Evolutionary conservation across 2,329 filamentous ascomycete genomes (phyloP), one percentile per base, ranked within the genome.

Genomic region (Thielaviopsis populi): DNA sequence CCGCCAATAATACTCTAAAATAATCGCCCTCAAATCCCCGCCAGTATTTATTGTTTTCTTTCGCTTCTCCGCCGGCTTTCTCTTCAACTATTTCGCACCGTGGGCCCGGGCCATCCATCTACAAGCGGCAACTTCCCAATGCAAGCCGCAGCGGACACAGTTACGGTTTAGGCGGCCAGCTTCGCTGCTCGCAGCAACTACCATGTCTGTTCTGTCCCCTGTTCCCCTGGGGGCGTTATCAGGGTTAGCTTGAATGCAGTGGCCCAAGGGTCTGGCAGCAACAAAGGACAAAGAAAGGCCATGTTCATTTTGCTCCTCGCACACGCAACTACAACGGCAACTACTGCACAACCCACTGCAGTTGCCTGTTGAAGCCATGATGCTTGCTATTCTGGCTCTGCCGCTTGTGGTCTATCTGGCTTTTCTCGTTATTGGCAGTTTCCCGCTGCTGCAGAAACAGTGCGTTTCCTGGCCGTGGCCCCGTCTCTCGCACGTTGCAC

Each of bases 361-460:
- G 15, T 17, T 37, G 11, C 53, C 1, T 46, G 3, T n/a, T 5
- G 37, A 13, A 22, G 60, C 56, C 43, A 63, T 66, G 61, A 22
- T 27, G 24, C 17, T 62, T 13, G 56, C 15, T 30, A 27, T 63
- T n/a, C n/a, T 54, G 19, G 48, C 61, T 33, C 33, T 66, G 24
- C 65, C 65, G 19, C 30, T 66, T 40, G 80, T 80, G 46, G 69
- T 88, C 30, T 95, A 94, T 74, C 75, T 83, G 19, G 70, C 81
- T 33, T 84, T 87, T 67, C 74, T 95, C n/a, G 75, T 79, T 1
- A 74, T 87, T 10, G 75, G 88, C 65, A 81, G 86, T 15, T 84
- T 82, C 69, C 85, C 89, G 2, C 82, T 79, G 69, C 76, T 95
- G 62, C 92, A 97, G 72, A 80, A 88, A 75, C 84, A 91, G 91